phyloP scores from a whole-genome alignment of 2,329 filamentous ascomycete genomes.

The Pestalotiopsis sp. region DNA sequence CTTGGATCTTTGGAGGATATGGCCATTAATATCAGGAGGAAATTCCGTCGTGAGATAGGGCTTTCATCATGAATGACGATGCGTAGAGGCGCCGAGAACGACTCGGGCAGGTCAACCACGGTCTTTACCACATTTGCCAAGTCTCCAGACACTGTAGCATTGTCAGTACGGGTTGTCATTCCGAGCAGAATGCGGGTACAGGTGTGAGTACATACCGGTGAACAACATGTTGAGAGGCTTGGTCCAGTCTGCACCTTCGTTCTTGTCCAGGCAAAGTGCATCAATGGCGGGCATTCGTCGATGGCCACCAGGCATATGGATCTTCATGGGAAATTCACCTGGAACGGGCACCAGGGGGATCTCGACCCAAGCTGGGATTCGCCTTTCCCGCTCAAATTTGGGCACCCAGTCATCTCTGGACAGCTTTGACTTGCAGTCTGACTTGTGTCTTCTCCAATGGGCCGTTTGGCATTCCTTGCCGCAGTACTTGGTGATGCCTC shows the following conservation, averaged over 20 bases:
- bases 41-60: background rate
- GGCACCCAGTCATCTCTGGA: background rate
- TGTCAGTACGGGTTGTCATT: background rate
- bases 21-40: background rate
- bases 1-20: background rate
- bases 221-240: background rate
- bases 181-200: background rate
- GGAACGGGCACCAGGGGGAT: background rate
- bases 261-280: background rate
- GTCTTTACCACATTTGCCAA: background rate
- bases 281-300: background rate
- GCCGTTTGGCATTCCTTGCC: background rate
- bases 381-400: background rate
- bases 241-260: background rate
- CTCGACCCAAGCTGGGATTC: background rate
- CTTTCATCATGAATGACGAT: background rate
- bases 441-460: background rate
- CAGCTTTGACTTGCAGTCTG: background rate
- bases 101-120: background rate
- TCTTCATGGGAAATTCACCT: background rate
- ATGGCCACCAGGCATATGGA: background rate
- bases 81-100: background rate
- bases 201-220: background rate
- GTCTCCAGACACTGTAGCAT: background rate
- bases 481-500: background rate